Conservation (phyloP, 192 early-diverging fungal species). For the Coemansia aciculifera region DNA sequence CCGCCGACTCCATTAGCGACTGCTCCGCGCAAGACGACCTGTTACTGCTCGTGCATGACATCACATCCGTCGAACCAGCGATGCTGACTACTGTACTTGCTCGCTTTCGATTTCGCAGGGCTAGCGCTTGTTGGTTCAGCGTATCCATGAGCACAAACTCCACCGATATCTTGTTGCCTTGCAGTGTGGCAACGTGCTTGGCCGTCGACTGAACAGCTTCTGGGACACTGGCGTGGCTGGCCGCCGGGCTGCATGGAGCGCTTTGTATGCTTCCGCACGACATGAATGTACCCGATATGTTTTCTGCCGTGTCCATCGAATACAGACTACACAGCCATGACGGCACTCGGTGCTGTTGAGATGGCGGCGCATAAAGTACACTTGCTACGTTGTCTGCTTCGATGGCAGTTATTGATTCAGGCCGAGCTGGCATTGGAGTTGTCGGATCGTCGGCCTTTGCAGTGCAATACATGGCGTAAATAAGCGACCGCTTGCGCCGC, state of each 20-base stretch:
- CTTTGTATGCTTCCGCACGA: slow-evolving; percentile 35
- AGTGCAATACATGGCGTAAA: slow-evolving; percentile 51
- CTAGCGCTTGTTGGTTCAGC: slow-evolving; percentile 8
- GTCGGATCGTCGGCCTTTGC: slow-evolving; percentile 19
- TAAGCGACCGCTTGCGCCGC: slow-evolving; percentile 49
- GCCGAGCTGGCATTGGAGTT: background rate
- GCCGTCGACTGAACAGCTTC: background rate
- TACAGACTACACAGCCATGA: slow-evolving; percentile 3
- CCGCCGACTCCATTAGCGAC: slow-evolving; percentile 14
- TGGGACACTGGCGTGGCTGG: background rate
- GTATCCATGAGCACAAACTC: slow-evolving; percentile 24
- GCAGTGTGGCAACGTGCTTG: background rate
- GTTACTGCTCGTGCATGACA: slow-evolving; percentile 20
- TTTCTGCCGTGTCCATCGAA: slow-evolving; percentile 4
- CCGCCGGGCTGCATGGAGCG: background rate
- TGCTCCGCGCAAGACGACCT: slow-evolving; percentile 24
- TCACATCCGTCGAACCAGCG: slow-evolving; percentile 10
- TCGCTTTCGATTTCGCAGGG: background rate
- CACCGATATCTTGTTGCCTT: slow-evolving; percentile 11
- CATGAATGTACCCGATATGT: slow-evolving; percentile 27
- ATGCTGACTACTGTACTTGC: slow-evolving; percentile 8
- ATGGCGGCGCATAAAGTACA: background rate
- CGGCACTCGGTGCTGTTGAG: slow-evolving; percentile 7
- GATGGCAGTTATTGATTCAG: background rate
- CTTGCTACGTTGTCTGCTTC: background rate